Conservation (phyloP, 2,329 filamentous ascomycete species). For the Fusarium pseudograminearum region DNA sequence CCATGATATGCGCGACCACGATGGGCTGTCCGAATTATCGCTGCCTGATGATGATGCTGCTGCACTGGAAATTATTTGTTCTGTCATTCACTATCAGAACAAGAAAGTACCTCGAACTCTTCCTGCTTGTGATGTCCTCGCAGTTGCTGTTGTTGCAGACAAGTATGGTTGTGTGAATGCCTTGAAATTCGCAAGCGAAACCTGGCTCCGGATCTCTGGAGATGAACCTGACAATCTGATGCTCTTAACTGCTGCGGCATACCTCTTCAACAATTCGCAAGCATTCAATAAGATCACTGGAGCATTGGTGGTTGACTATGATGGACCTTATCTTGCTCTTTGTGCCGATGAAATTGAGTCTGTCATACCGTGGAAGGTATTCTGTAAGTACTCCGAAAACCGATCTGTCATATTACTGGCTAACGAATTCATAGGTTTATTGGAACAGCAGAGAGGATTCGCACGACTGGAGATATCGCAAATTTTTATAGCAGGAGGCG, state of each 20-base stretch:
- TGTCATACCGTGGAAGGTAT: not conserved
- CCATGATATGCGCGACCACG: not conserved
- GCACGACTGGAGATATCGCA: not conserved
- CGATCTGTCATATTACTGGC: not conserved
- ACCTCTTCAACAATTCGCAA: not conserved
- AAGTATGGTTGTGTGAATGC: not conserved
- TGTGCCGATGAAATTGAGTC: not conserved
- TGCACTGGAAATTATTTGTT: not conserved
- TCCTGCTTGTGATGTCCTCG: not conserved
- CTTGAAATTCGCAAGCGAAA: not conserved
- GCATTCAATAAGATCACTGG: not conserved
- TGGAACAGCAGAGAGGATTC: not conserved
- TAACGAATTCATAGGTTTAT: not conserved
- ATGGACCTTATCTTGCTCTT: not conserved
- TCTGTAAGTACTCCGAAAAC: not conserved
- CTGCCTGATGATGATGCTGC: not conserved
- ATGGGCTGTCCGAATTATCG: not conserved
- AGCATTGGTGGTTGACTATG: not conserved
- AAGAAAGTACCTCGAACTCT: not conserved
- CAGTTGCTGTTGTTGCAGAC: not conserved
- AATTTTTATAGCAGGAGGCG: not conserved
- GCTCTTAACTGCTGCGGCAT: not conserved
- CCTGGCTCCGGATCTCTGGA: not conserved
- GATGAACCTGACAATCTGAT: not conserved
- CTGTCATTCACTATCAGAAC: not conserved